A percentile compares a stretch with the other conserved stretches of the same genome.
These are phyloP conservation scores for Eremothecium coryli DNA, from an alignment of 1,139 yeast species.

Conservation along the genomic window DNA sequence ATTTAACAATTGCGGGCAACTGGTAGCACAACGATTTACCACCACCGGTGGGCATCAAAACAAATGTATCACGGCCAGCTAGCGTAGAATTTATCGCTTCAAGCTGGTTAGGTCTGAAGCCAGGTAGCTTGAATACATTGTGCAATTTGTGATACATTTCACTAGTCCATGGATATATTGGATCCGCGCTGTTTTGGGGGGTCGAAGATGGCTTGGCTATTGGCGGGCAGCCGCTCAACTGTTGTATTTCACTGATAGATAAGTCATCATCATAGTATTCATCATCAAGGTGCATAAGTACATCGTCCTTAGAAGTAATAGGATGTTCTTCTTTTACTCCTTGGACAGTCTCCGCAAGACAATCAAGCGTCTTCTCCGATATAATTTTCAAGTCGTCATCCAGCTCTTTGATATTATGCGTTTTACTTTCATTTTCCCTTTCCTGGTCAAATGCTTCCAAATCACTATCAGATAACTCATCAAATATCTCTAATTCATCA, in stretches of 20 bases:
- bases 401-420: constrained; percentile 19
- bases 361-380: constrained; percentile 23
- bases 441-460: constrained; percentile 30
- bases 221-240: not conserved
- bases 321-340: constrained; percentile 8
- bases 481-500: not conserved
- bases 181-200: not conserved
- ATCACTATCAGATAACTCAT: constrained; percentile 24
- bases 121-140: constrained; percentile 50
- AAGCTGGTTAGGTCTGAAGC: constrained; percentile 74
- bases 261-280: constrained; percentile 7
- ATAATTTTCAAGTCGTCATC: constrained; percentile 29
- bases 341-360: constrained; percentile 7
- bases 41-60: constrained; percentile 98
- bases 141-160: constrained; percentile 57
- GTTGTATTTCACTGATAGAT: constrained; percentile 3
- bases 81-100: constrained; percentile 82
- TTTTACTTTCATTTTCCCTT: constrained; percentile 25
- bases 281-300: not conserved
- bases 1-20: constrained; percentile 73
- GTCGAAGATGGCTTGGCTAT: not conserved
- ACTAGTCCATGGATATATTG: constrained; percentile 44
- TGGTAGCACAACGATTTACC: constrained; percentile 96
- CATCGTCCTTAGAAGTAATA: not conserved
- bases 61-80: constrained; percentile 79